These are phyloP conservation scores for Apostasia shenzhenica DNA, from an alignment of 106 monocot species.

Conservation along the genomic window DNA sequence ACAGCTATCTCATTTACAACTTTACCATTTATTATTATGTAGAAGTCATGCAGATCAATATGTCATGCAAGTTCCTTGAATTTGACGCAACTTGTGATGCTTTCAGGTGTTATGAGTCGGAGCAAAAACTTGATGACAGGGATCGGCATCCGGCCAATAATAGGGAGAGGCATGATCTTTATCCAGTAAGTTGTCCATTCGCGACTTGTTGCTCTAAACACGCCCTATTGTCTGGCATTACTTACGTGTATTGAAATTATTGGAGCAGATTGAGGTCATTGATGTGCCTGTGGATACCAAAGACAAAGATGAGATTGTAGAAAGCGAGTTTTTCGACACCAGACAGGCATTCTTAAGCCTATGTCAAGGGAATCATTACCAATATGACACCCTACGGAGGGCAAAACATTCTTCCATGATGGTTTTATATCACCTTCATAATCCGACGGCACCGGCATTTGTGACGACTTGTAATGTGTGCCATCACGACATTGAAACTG, in stretches of 20 bases:
- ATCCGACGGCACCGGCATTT: conserved; percentile 88
- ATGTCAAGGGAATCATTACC: conserved; percentile 91
- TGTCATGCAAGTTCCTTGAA: no score
- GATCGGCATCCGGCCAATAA: conserved; percentile 58
- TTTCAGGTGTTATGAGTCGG: conserved; percentile 61
- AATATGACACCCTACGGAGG: conserved; percentile 81
- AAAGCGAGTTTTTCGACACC: conserved; percentile 86
- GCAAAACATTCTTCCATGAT: conserved; percentile 94
- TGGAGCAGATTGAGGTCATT: conserved; percentile 49
- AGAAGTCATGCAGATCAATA: no score
- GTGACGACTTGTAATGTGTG: conserved; percentile 79
- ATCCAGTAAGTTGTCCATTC: conserved; percentile 28
- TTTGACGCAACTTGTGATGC: no score
- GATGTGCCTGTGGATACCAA: conserved; percentile 58
- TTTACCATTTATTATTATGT: no score
- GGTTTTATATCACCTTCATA: conserved; percentile 88
- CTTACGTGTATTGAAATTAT: neutral
- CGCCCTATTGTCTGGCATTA: no score
- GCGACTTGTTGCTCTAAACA: neutral
- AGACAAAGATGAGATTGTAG: conserved; percentile 78
- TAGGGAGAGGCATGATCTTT: conserved; percentile 56
- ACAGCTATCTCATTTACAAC: no score
- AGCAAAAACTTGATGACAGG: conserved; percentile 60
- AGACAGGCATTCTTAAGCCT: conserved; percentile 83
- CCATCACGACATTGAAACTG: conserved; percentile 69